Evolutionary conservation across 2,329 filamentous ascomycete species (phyloP).

Genomic region (Claviceps sp.): DNA sequence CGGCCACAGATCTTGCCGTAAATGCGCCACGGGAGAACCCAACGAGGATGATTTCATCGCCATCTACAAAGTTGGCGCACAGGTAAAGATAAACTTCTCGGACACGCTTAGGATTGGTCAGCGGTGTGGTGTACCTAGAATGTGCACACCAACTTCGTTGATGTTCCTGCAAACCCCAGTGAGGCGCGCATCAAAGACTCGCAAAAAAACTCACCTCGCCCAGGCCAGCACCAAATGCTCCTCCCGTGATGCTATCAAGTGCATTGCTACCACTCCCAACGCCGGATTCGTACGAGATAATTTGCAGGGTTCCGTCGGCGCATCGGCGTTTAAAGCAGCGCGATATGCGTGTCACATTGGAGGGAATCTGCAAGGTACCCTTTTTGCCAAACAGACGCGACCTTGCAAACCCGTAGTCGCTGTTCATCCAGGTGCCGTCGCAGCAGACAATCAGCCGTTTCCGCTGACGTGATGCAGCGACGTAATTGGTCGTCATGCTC

Average conservation of each 20-base stretch:
- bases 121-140: neutral
- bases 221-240: slow-evolving; percentile 41
- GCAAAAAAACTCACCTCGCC: slow-evolving; percentile 26
- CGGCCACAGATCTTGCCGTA: slow-evolving; percentile 41
- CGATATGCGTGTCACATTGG: slow-evolving; percentile 48
- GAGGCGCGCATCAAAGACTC: neutral
- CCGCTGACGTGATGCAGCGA: slow-evolving; percentile 2
- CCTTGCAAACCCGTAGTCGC: slow-evolving; percentile 34
- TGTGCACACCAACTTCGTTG: neutral
- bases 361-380: slow-evolving; percentile 35
- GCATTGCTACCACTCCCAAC: slow-evolving; percentile 40
- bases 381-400: slow-evolving; percentile 21
- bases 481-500: neutral
- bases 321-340: slow-evolving; percentile 39
- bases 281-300: slow-evolving; percentile 48
- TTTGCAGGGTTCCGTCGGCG: slow-evolving; percentile 38
- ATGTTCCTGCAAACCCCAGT: no score
- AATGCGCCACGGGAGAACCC: slow-evolving; percentile 47
- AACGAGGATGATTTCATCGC: slow-evolving; percentile 42
- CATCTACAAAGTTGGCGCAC: slow-evolving; percentile 45
- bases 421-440: slow-evolving; percentile 42
- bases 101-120: slow-evolving; percentile 27
- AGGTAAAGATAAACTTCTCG: slow-evolving; percentile 50
- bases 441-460: slow-evolving; percentile 40
- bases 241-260: slow-evolving; percentile 37